Conservation (phyloP, 2,329 filamentous ascomycete species). For the Furcasterigmium sp. region DNA sequence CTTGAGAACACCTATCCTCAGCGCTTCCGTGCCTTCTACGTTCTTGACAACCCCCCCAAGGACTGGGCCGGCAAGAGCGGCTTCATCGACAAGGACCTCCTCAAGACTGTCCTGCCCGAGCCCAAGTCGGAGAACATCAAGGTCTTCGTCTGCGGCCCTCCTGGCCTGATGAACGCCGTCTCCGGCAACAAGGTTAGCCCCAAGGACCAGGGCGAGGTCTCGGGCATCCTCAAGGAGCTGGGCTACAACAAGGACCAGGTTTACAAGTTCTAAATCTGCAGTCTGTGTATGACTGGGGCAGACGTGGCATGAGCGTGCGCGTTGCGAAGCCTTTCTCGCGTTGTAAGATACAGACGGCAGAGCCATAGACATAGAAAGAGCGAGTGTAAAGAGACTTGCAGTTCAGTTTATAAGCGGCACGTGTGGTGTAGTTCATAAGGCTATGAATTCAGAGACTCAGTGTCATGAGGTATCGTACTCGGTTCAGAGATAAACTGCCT, state of each 20-base stretch:
- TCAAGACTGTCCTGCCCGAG: slow-evolving; percentile 93
- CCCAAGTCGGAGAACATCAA: slow-evolving; percentile 91
- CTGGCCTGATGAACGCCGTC: slow-evolving; percentile 88
- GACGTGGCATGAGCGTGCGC: not conserved
- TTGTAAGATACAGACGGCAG: slow-evolving; percentile 8
- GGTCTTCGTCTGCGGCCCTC: slow-evolving; percentile 93
- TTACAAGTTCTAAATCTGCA: slow-evolving; percentile 73
- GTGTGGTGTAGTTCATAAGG: too few relatives aligned
- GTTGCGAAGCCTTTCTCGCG: not conserved
- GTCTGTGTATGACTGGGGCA: not conserved
- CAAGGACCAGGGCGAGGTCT: slow-evolving; percentile 88
- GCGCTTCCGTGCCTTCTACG: slow-evolving; percentile 92
- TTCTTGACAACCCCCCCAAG: slow-evolving; percentile 78
- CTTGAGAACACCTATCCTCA: slow-evolving; percentile 94
- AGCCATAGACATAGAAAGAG: slow-evolving; percentile 10
- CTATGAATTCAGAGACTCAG: too few relatives aligned
- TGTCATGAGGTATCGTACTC: too few relatives aligned
- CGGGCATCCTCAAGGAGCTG: slow-evolving; percentile 75
- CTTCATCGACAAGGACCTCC: slow-evolving; percentile 80
- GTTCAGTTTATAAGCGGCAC: too few relatives aligned
- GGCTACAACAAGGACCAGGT: slow-evolving; percentile 72
- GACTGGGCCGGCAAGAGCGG: slow-evolving; percentile 74
- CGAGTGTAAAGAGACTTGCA: too few relatives aligned
- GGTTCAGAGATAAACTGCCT: too few relatives aligned
- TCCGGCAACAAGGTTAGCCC: slow-evolving; percentile 87